Evolutionary conservation across 2,329 filamentous ascomycete genomes (phyloP).

Genomic region (Aspergillus carbonarius): DNA sequence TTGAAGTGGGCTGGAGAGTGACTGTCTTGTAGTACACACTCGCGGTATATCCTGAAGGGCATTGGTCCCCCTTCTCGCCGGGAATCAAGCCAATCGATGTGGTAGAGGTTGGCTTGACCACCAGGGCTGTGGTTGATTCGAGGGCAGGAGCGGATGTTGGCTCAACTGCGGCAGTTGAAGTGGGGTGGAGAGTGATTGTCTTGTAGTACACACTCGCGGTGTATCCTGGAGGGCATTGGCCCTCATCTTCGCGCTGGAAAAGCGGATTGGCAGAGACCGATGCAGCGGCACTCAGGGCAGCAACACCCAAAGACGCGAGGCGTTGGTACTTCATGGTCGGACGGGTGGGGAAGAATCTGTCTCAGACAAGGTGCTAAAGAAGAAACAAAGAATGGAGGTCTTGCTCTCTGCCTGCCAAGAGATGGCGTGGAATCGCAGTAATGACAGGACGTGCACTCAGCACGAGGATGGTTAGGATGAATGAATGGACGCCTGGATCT

Average conservation of each 20-base stretch:
- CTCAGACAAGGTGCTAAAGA: not conserved
- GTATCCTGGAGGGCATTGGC: constrained; percentile 29
- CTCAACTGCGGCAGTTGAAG: constrained; percentile 11
- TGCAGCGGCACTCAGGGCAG: constrained; percentile 25
- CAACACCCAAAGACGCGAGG: constrained; percentile 23
- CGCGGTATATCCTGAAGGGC: not conserved
- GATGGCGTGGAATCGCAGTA: constrained; percentile 3
- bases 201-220: constrained; percentile 28
- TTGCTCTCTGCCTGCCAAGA: constrained; percentile 7
- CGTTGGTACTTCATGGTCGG: constrained; percentile 29
- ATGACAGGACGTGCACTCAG: constrained; percentile 22
- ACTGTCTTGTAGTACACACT: not conserved
- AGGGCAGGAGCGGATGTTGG: constrained; percentile 7
- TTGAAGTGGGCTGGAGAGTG: not conserved
- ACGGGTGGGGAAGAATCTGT: not conserved
- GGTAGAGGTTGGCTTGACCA: not conserved
- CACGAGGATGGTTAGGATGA: constrained; percentile 15
- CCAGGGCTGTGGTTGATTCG: not conserved
- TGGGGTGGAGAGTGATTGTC: constrained; percentile 24
- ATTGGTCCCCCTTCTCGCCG: not conserved
- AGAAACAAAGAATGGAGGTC: constrained; percentile 8
- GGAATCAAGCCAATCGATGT: not conserved
- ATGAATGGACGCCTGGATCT: constrained; percentile 32
- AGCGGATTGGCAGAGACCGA: constrained; percentile 28
- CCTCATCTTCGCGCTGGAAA: constrained; percentile 11